phyloP scores from a whole-genome alignment of 495 filamentous ascomycete species.

The Cercophora sp. region DNA sequence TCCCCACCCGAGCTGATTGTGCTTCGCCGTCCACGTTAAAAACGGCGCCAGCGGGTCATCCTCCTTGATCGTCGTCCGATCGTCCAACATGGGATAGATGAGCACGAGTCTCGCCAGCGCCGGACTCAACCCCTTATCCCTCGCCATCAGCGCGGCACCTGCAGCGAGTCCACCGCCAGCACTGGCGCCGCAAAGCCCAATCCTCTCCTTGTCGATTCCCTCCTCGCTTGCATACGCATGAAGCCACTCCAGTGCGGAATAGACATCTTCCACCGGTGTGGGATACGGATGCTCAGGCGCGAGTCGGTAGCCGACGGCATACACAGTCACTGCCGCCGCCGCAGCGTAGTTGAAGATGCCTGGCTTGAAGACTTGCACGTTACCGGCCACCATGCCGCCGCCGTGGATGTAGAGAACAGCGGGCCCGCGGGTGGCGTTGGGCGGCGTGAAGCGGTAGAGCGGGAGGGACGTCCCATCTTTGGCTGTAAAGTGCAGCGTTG shows the following conservation, averaged over 20 bases:
- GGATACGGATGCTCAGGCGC: conserved; percentile 39
- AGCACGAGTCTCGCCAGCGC: conserved; percentile 31
- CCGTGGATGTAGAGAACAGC: conserved; percentile 37
- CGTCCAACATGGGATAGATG: conserved; percentile 43
- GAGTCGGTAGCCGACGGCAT: conserved; percentile 38
- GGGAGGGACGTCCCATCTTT: conserved; percentile 21
- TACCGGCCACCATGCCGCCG: conserved; percentile 18
- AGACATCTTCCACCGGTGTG: conserved; percentile 32
- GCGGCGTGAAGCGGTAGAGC: conserved; percentile 20
- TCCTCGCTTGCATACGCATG: conserved; percentile 21
- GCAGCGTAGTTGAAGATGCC: not conserved
- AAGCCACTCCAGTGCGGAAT: conserved; percentile 31
- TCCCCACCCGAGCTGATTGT: conserved; percentile 33
- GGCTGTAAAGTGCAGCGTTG: not conserved
- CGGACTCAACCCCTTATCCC: conserved; percentile 27
- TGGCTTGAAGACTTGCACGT: not conserved
- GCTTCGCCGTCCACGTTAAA: conserved; percentile 32
- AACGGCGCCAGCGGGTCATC: conserved; percentile 24
- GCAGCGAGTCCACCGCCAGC: conserved; percentile 41
- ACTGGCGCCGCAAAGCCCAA: conserved; percentile 35
- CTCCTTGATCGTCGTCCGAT: conserved; percentile 23
- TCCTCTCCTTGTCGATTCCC: conserved; percentile 32
- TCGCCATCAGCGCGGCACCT: conserved; percentile 28
- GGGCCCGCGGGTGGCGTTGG: conserved; percentile 1
- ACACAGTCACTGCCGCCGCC: conserved; percentile 17